A percentile compares a stretch with the other conserved stretches of the same genome.
Evolutionary conservation across 441 rosid genomes (phyloP).

Genomic region (Euphorbia schlechtendalii): DNA sequence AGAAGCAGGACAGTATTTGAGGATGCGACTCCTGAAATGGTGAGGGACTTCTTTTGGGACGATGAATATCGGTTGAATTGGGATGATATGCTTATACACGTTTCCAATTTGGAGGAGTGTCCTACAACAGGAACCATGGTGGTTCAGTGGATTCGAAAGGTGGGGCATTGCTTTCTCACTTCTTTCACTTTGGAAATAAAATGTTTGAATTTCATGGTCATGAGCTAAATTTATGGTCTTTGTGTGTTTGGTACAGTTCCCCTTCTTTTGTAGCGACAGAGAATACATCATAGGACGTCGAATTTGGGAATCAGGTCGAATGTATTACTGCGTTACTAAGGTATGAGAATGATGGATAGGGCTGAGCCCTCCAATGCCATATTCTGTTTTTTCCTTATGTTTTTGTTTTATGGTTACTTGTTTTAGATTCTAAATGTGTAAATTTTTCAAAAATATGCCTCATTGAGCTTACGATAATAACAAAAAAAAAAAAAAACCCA

Average conservation of each 20-base stretch:
- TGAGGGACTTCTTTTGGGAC: conserved; percentile 95
- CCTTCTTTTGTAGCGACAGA: conserved; percentile 92
- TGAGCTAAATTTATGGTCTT: conserved; percentile 1
- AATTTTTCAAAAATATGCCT: too few relatives aligned
- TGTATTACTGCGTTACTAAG: conserved; percentile 84
- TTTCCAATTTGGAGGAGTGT: conserved; percentile 61
- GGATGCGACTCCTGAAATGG: conserved; percentile 84
- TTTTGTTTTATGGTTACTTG: neutral
- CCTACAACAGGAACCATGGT: conserved; percentile 67
- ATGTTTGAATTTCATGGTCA: conserved; percentile 5
- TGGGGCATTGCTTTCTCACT: conserved; percentile 13
- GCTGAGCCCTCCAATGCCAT: too few relatives aligned
- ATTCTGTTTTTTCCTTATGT: too few relatives aligned
- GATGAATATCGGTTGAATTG: conserved; percentile 69
- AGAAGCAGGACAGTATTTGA: conserved; percentile 79
- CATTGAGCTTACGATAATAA: too few relatives aligned
- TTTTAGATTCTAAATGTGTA: neutral
- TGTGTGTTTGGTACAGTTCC: conserved; percentile 52
- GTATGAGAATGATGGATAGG: conserved; percentile 31
- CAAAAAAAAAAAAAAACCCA: too few relatives aligned
- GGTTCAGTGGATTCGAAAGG: conserved; percentile 94
- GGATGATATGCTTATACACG: conserved; percentile 77
- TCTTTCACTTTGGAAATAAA: conserved; percentile 4
- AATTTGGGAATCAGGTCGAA: conserved; percentile 78
- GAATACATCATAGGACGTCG: conserved; percentile 89